Evolutionary conservation across 169 alveolate genomes (phyloP), one percentile per base, ranked within the genome.

Genomic region (Plasmodium ovale): DNA sequence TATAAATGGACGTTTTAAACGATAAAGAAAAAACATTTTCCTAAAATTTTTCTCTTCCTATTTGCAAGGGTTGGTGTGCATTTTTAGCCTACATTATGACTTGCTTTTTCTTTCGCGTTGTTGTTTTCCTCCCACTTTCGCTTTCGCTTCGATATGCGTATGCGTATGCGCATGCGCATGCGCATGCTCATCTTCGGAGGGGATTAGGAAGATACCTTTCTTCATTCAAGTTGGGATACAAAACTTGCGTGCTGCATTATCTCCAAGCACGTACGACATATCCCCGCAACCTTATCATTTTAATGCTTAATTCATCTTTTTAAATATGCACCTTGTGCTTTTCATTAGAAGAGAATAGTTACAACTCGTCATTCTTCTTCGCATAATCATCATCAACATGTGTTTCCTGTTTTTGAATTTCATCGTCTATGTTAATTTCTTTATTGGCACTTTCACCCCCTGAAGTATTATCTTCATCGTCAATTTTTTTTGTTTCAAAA

Each of bases 351-450:
- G n/a, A 47, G 3, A 21, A 33, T 16, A 54, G 44, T 72, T 37
- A 72, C 27, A 79, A 64, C 16, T 79, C 89, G 53, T 79, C 77
- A 58, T 67, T 64, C 33, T 79, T 79, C 10, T 37, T 12, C 9
- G 23, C 25, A 33, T 49, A 25, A 10, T 64, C 79, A 21, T 37
- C 16, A 49, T 68, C 58, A 10, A 44, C 2, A 33, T 19, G 23
- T 3, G 47, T 33, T 33, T 79, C 82, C 3, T 65, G 68, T 23
- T 64, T 79, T 27, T 56, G 35, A 54, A 68, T 68, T 72, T 53
- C 91, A 23, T 84, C 91, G 14, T 84, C 91, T 21, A 84, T 84
- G 49, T 84, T 84, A 12, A 84, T 69, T 60, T 84, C 91, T n/a
- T 84, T 73, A 19, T 49, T 60, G 51, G 25, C 47, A n/a, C n/a